Percentiles rank a stretch among this genome's conserved stretches.
Conservation (phyloP, 306 rosid species). For the Fragaria nilgerrensis region DNA sequence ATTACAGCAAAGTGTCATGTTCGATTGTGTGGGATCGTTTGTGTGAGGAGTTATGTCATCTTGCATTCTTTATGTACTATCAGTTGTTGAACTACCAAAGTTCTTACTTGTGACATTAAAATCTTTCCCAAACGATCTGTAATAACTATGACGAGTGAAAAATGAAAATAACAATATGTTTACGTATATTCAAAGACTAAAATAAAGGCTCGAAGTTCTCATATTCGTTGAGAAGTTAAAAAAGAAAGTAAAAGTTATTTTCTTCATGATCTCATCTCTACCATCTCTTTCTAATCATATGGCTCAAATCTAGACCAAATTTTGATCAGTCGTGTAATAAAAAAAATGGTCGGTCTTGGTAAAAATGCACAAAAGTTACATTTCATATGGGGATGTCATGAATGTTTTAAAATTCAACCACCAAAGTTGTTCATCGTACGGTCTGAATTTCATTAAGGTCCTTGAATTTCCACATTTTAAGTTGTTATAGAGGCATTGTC, state of each 20-base stretch:
- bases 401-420: background rate
- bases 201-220: background rate
- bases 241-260: background rate
- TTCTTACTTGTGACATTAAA: background rate
- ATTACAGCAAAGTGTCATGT: background rate
- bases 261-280: background rate
- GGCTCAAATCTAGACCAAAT: background rate
- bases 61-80: background rate
- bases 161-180: background rate
- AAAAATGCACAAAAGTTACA: background rate
- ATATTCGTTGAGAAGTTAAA: background rate
- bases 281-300: background rate
- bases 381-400: background rate
- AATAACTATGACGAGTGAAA: background rate
- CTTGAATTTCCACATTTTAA: too few species aligned
- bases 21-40: background rate
- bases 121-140: background rate
- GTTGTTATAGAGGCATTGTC: too few species aligned
- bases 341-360: background rate
- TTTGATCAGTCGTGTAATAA: background rate
- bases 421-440: too few species aligned
- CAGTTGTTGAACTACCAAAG: background rate
- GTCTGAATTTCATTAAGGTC: background rate
- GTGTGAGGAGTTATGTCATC: background rate
- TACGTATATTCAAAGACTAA: fast-evolving